Evolutionary conservation across 352 stramenopile species (phyloP).

Genomic region (Blastocystis sp.): DNA sequence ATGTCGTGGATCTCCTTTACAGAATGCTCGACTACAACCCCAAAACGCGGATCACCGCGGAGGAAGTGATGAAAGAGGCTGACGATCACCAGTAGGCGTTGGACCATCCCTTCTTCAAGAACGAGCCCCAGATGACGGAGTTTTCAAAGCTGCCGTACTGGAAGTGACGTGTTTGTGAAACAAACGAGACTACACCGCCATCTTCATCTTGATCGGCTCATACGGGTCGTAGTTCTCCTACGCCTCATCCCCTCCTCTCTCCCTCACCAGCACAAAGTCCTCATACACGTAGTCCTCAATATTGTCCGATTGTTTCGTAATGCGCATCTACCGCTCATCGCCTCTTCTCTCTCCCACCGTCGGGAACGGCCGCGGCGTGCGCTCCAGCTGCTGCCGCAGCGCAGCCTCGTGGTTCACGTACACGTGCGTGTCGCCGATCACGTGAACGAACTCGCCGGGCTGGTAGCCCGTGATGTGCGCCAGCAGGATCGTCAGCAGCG

Average conservation of each 20-base stretch:
- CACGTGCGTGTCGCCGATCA: slow-evolving; percentile 97
- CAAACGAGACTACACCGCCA: slow-evolving; percentile 83
- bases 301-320: slow-evolving; percentile 78
- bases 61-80: background rate
- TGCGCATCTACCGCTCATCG: slow-evolving; percentile 67
- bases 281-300: slow-evolving; percentile 92
- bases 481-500: slow-evolving; percentile 90
- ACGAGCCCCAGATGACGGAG: slow-evolving; percentile 24
- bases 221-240: slow-evolving; percentile 88
- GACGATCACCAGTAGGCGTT: slow-evolving; percentile 4
- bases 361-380: slow-evolving; percentile 88
- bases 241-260: background rate
- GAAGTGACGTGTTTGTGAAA: background rate
- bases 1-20: slow-evolving; percentile 58
- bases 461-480: slow-evolving; percentile 84
- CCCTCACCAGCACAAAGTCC: slow-evolving; percentile 85
- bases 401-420: slow-evolving; percentile 98
- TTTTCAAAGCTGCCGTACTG: slow-evolving; percentile 43
- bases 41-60: slow-evolving; percentile 39
- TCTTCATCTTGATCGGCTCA: slow-evolving; percentile 96
- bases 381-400: slow-evolving; percentile 88
- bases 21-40: slow-evolving; percentile 64
- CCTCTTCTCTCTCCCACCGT: slow-evolving; percentile 83
- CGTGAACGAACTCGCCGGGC: slow-evolving; percentile 94
- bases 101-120: slow-evolving; percentile 58